These are phyloP conservation scores for Fusarium nisikadoi DNA, from an alignment of 2,329 filamentous ascomycete species.

Conservation along the genomic window DNA sequence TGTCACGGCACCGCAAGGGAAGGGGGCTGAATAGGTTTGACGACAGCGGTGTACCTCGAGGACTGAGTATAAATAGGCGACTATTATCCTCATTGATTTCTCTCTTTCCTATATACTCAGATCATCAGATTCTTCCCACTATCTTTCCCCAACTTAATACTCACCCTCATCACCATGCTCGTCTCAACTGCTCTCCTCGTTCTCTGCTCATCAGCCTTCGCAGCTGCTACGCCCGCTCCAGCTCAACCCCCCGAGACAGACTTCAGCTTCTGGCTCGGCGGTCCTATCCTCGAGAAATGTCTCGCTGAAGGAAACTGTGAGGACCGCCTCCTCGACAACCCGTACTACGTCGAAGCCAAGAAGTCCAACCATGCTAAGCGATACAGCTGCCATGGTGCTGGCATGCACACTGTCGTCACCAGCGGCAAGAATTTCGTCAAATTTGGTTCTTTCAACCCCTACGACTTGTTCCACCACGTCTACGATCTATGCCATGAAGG, in stretches of 20 bases:
- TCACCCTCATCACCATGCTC: neutral
- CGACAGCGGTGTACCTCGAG: neutral
- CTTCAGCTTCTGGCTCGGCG: neutral
- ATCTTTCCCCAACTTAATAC: neutral
- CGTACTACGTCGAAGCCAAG: neutral
- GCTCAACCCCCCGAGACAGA: neutral
- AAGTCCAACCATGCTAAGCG: neutral
- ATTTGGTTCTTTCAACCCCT: neutral
- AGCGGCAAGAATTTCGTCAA: neutral
- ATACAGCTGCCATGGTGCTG: neutral
- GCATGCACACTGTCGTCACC: neutral
- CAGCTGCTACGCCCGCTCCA: neutral
- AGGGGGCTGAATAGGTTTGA: neutral
- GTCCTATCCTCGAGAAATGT: neutral
- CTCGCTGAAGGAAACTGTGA: neutral
- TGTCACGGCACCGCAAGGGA: neutral
- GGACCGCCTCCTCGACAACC: neutral
- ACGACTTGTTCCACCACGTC: neutral
- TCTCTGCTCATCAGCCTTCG: neutral
- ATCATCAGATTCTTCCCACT: too few species aligned
- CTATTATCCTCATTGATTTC: rapidly evolving
- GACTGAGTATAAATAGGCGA: neutral
- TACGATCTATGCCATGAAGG: neutral
- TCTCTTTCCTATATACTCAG: neutral
- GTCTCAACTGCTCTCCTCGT: neutral